phyloP scores from a whole-genome alignment of 1,139 yeast genomes.

The Geotrichum phurueaensis region DNA sequence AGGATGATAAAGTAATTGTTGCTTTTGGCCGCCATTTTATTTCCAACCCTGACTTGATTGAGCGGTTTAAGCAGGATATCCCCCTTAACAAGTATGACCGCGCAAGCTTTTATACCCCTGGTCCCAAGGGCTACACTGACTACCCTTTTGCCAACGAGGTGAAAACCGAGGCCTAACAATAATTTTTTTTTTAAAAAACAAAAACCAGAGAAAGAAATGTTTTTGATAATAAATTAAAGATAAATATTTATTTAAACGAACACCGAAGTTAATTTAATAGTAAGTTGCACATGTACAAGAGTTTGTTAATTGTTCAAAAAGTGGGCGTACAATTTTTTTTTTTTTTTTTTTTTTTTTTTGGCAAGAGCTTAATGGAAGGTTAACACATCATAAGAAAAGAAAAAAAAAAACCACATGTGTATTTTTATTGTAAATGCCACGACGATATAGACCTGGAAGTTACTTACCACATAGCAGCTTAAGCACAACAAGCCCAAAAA shows the following conservation, averaged over 20 bases:
- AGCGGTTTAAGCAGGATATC: conserved; percentile 36
- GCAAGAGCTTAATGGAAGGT: too few relatives aligned
- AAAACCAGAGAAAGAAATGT: background rate
- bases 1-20: conserved; percentile 38
- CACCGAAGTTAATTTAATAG: background rate
- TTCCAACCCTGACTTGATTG: conserved; percentile 46
- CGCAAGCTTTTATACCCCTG: conserved; percentile 35
- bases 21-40: conserved; percentile 46
- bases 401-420: too few relatives aligned
- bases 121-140: conserved; percentile 20
- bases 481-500: too few relatives aligned
- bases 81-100: conserved; percentile 37
- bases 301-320: too few relatives aligned
- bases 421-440: too few relatives aligned
- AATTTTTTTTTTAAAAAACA: too few relatives aligned
- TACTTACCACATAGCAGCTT: too few relatives aligned
- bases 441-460: too few relatives aligned
- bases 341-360: too few relatives aligned
- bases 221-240: background rate
- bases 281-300: too few relatives aligned
- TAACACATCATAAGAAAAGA: too few relatives aligned
- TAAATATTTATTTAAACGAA: background rate
- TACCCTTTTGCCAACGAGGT: conserved; percentile 15
- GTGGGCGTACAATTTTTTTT: too few relatives aligned
- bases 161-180: background rate